Base-by-base conservation (phyloP, 31 red algal species). In the Porphyra umbilicalis region DNA sequence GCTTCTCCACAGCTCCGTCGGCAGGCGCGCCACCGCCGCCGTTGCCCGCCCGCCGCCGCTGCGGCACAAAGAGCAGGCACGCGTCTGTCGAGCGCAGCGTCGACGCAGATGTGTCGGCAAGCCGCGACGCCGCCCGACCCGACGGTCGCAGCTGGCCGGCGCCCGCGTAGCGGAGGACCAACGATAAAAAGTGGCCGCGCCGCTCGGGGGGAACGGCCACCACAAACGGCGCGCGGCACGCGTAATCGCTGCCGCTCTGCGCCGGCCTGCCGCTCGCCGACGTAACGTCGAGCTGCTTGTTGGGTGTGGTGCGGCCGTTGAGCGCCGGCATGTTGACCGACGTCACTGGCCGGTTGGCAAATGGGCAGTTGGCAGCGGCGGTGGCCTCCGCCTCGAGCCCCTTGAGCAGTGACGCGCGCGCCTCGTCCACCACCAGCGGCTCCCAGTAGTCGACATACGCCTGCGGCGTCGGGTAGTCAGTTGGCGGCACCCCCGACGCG, bases 401-500 rank as follows among this genome's bases (percentile, higher is more conserved):
- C 29, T 76, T 35, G 35, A 18, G 80, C 14, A 94, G 38, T 14
- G 83, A 76, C 77, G 87, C 86, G 20, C 79, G 87, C 79, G 83
- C 81, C 37, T 94, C 91, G 25, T 83, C 38, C 75, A 79, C 81
- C 6, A 94, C 40, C 33, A 94, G 42, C 16, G 86, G 86, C 76
- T 94, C 87, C 91, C 91, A 94, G 44, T 82, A 84, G 16, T 84
- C 37, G 1, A 94, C 91, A 71, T 94, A 94, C 18, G 80, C 80
- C 34, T 85, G 57, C 0, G 57, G 57, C 25, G 57, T n/a, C 57
- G 57, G 57, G 57, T 71, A 71, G 30, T 29, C 30, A 4, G 57
- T n/a, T 29, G 57, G 57, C 57, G 57, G 57, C 25, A 71, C 57
- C 0, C 57, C 57, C 57, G 57, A 71, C 57, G 57, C 57, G 57